Percentiles rank a stretch among this genome's conserved stretches.
Evolutionary conservation across 495 filamentous ascomycete species (phyloP).

Genomic region (Letharia columbiana): DNA sequence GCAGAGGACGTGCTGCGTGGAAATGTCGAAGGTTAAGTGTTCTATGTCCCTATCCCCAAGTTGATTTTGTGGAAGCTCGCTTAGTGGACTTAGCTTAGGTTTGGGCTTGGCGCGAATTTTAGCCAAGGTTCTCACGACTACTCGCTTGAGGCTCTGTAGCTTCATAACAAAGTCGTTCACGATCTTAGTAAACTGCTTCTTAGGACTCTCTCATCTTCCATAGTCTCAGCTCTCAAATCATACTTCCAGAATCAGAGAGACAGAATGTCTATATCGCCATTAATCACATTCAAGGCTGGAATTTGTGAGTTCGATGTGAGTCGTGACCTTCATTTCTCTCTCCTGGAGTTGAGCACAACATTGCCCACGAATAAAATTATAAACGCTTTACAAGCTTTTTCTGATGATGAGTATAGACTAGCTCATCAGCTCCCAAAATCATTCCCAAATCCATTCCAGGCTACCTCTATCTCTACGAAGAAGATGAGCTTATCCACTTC

Average conservation of each 20-base stretch:
- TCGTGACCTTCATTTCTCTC: constrained; percentile 15
- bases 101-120: neutral
- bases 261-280: constrained; percentile 68
- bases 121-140: neutral
- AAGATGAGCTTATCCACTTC: constrained; percentile 94
- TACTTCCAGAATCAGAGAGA: neutral
- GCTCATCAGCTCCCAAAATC: constrained; percentile 54
- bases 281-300: constrained; percentile 97
- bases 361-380: neutral
- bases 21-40: constrained; percentile 13
- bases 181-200: neutral
- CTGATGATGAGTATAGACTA: constrained; percentile 37
- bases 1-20: constrained; percentile 1
- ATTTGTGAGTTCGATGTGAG: constrained; percentile 78
- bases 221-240: neutral
- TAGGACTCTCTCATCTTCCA: no score
- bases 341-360: neutral
- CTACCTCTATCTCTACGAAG: constrained; percentile 86
- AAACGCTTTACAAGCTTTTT: neutral
- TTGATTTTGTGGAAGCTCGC: constrained; percentile 5
- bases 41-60: neutral
- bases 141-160: neutral
- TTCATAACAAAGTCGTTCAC: neutral
- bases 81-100: neutral
- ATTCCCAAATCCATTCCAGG: constrained; percentile 62